Conservation (phyloP, 108 stramenopile genomes). For the Asterionellopsis glacialis region DNA sequence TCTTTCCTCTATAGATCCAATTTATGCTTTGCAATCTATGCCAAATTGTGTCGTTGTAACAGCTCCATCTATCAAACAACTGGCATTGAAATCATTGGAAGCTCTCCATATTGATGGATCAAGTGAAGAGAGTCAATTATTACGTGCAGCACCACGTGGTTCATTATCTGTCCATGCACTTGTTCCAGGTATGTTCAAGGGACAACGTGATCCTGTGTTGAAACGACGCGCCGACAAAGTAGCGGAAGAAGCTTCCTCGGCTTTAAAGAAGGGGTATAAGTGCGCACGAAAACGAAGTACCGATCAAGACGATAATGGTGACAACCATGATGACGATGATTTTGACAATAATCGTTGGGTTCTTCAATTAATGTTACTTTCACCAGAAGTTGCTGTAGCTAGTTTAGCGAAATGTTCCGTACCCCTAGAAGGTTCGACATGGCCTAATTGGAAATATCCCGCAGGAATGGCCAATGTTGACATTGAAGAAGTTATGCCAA, state of each 20-base stretch:
- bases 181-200: constrained; percentile 51
- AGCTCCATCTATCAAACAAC: constrained; percentile 40
- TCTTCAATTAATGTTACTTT: constrained; percentile 43
- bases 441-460: constrained; percentile 41
- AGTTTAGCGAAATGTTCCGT: constrained; percentile 19
- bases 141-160: constrained; percentile 28
- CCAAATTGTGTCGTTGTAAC: constrained; percentile 32
- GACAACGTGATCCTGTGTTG: constrained; percentile 26
- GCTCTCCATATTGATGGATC: neutral
- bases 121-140: neutral
- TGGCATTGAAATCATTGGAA: constrained; percentile 25
- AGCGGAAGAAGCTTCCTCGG: constrained; percentile 22
- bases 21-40: constrained; percentile 46
- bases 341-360: constrained; percentile 29
- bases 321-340: neutral
- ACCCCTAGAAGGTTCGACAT: constrained; percentile 6
- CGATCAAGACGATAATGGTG: neutral
- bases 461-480: constrained; percentile 48
- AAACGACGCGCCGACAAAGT: constrained; percentile 23
- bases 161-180: constrained; percentile 40
- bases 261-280: constrained; percentile 26
- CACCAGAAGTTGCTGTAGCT: constrained; percentile 35
- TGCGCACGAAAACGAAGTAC: constrained; percentile 22
- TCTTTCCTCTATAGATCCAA: constrained; percentile 19
- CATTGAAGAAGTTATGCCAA: constrained; percentile 39